These are phyloP conservation scores for Blastobotrys apis DNA, from an alignment of 1,139 yeast species.

Conservation along the genomic window DNA sequence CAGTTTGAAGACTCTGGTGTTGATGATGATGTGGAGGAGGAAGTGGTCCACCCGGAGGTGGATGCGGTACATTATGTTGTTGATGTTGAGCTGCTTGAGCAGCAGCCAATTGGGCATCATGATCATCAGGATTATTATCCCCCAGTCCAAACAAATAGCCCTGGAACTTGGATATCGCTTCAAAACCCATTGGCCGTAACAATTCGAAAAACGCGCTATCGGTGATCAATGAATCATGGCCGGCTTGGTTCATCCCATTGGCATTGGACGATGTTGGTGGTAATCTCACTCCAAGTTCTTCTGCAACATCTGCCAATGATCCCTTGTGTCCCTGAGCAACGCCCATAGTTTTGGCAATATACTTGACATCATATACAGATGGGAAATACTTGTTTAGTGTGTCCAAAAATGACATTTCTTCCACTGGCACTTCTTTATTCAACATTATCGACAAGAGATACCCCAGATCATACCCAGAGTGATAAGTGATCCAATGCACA, in stretches of 20 bases:
- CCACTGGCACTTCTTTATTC: constrained; percentile 73
- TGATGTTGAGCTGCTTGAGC: background rate
- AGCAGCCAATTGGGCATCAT: no score
- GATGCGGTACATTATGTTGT: background rate
- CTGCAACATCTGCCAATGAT: constrained; percentile 43
- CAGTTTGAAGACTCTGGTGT: background rate
- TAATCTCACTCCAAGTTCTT: constrained; percentile 42
- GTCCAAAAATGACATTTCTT: constrained; percentile 72
- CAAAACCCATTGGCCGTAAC: constrained; percentile 35
- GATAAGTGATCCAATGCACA: constrained; percentile 87
- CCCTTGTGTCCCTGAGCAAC: constrained; percentile 36
- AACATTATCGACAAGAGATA: constrained; percentile 74
- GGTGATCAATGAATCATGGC: constrained; percentile 49
- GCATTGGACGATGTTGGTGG: constrained; percentile 27
- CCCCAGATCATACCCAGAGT: constrained; percentile 89
- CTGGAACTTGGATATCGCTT: constrained; percentile 29
- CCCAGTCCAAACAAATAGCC: constrained; percentile 39
- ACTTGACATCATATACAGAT: constrained; percentile 76
- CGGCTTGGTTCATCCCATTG: constrained; percentile 43
- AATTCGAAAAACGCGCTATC: constrained; percentile 50
- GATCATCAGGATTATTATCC: constrained; percentile 20
- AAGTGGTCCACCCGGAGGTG: background rate
- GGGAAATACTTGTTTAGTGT: constrained; percentile 76
- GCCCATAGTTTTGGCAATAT: constrained; percentile 51
- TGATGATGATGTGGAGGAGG: constrained; percentile 3